These are phyloP conservation scores for Dactylellina drechsleri DNA, from an alignment of 2,329 filamentous ascomycete species.

Conservation along the genomic window DNA sequence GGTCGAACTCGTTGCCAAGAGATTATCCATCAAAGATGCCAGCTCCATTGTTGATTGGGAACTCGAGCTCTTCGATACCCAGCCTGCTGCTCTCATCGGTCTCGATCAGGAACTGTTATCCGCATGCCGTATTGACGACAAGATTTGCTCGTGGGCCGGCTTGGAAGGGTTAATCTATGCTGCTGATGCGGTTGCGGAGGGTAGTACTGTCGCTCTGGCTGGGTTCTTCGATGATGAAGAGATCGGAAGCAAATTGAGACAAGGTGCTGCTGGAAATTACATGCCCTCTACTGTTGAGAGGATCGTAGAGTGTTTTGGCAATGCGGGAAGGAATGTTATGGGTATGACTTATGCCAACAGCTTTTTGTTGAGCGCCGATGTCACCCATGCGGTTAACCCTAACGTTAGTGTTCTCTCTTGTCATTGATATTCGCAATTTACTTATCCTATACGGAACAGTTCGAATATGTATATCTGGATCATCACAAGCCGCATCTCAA, in stretches of 20 bases:
- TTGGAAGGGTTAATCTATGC: constrained; percentile 82
- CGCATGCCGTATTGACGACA: constrained; percentile 94
- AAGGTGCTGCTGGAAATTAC: constrained; percentile 91
- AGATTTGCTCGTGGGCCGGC: constrained; percentile 94
- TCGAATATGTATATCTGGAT: constrained; percentile 81
- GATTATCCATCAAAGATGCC: constrained; percentile 78
- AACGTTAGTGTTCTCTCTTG: constrained; percentile 66
- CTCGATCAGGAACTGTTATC: constrained; percentile 94
- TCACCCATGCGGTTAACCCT: constrained; percentile 92
- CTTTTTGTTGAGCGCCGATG: constrained; percentile 91
- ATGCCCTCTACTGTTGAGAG: constrained; percentile 83
- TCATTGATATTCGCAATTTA: no score
- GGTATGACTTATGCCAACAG: constrained; percentile 88
- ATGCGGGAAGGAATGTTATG: constrained; percentile 65
- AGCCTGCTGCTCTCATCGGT: constrained; percentile 84
- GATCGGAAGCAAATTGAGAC: constrained; percentile 87
- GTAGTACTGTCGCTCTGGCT: constrained; percentile 84
- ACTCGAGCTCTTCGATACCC: constrained; percentile 89
- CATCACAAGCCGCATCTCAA: constrained; percentile 90
- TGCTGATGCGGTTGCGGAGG: constrained; percentile 66
- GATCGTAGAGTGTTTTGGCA: constrained; percentile 70
- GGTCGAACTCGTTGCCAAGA: constrained; percentile 80
- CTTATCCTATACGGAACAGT: no score
- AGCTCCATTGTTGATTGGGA: constrained; percentile 92
- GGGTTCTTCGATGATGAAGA: constrained; percentile 98